phyloP scores from a whole-genome alignment of 2,329 filamentous ascomycete species.

The Venturia pyrina region DNA sequence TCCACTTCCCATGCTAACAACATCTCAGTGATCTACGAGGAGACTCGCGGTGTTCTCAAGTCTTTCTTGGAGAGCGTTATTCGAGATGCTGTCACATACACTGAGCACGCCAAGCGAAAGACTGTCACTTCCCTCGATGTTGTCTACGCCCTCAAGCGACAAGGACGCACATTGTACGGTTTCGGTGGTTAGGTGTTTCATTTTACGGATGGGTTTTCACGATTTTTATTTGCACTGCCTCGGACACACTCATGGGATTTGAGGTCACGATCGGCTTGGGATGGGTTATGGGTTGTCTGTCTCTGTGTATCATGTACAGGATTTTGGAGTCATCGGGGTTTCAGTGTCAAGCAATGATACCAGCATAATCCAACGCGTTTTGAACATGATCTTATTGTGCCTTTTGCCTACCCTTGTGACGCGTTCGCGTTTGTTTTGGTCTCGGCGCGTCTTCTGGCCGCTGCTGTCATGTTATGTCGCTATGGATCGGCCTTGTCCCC shows the following conservation, averaged over 20 bases:
- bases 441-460: background rate
- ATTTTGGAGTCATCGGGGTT: conserved; percentile 11
- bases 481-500: too few relatives aligned
- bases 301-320: conserved; percentile 8
- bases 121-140: conserved; percentile 55
- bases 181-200: conserved; percentile 49
- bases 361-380: conserved; percentile 11
- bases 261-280: conserved; percentile 10
- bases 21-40: conserved; percentile 63
- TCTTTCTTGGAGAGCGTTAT: conserved; percentile 77
- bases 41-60: conserved; percentile 74
- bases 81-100: conserved; percentile 70
- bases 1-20: conserved; percentile 14
- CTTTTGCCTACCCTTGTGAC: background rate
- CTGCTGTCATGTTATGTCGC: background rate
- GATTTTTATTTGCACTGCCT: conserved; percentile 8
- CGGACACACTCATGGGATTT: conserved; percentile 7
- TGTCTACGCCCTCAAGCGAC: conserved; percentile 54
- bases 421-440: background rate
- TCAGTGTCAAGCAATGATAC: conserved; percentile 7
- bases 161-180: conserved; percentile 57
- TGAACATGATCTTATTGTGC: background rate
- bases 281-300: conserved; percentile 10
- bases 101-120: conserved; percentile 74
- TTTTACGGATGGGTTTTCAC: conserved; percentile 12